Evolutionary conservation across 148 eudicot genomes (phyloP), one percentile per base, ranked within the genome.

Genomic region (Rhododendron ovatum): DNA sequence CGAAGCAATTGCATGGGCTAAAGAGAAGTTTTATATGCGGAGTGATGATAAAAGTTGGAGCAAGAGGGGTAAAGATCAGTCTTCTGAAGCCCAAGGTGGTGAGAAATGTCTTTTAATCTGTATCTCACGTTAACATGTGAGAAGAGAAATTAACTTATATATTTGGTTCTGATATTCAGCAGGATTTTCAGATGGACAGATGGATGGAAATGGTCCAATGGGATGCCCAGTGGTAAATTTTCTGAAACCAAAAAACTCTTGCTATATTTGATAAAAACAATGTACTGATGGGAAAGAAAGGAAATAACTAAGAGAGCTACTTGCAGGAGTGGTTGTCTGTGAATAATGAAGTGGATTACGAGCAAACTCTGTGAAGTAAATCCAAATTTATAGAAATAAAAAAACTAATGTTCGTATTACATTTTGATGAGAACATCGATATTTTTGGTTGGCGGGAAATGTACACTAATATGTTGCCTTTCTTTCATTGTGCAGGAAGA

Each of bases 1-100:
- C 82, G 98, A 94, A 81, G 96, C 96, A 50, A 95, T 95, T 61
- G 98, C 98, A 3, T 95, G 98, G 98, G 98, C 96, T 2, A 94
- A 94, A 82, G 94, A 90, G 90, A 90, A 89, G 82, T 94, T 90
- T 83, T 89, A 88, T 53, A 87, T 89, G 20, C 90, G 79, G 30
- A 78, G 87, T 79, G 73, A 86, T 37, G 83, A 77, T 59, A 43
- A 84, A 79, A 67, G 48, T 45, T 85, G 84, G 85, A 82, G 65
- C 65, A 76, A 85, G 86, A 75, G 67, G 45, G 85, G 63, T 18
- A 83, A 89, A 17, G 86, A 81, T 50, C 35, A 51, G 63, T 17
- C 82, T 80, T 59, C 63, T 80, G 63, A 80, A 20, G 82, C 53
- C n/a, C 43, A 47, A 84, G 85, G 85, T 85, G 33, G 65, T 51